A percentile compares a stretch with the other conserved stretches of the same genome.
Evolutionary conservation across 2,329 filamentous ascomycete genomes (phyloP).

Genomic region (Pseudogymnoascus sp.): DNA sequence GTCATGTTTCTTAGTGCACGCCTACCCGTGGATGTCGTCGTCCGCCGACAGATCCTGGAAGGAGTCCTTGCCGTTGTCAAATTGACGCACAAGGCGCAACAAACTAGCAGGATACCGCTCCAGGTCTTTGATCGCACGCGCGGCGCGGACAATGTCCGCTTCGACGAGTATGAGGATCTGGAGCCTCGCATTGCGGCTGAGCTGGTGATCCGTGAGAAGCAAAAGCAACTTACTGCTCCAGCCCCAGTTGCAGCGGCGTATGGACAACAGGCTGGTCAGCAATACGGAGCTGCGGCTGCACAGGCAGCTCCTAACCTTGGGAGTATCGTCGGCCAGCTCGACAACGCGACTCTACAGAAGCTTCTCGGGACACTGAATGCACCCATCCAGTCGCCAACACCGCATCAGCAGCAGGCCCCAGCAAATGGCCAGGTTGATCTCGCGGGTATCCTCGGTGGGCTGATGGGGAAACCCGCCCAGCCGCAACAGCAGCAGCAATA

Average conservation of each 20-base stretch:
- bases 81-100: constrained; percentile 63
- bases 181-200: constrained; percentile 73
- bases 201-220: constrained; percentile 67
- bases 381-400: constrained; percentile 18
- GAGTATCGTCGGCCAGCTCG: constrained; percentile 59
- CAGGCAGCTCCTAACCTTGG: constrained; percentile 46
- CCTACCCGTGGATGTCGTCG: constrained; percentile 68
- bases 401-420: constrained; percentile 20
- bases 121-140: constrained; percentile 77
- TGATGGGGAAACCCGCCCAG: constrained; percentile 17
- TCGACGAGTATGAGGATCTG: constrained; percentile 80
- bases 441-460: constrained; percentile 25
- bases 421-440: constrained; percentile 25
- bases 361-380: constrained; percentile 50
- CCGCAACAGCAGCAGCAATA: constrained; percentile 26
- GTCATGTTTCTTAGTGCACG: constrained; percentile 73
- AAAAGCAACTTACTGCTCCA: constrained; percentile 33
- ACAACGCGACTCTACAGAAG: constrained; percentile 63
- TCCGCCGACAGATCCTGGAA: constrained; percentile 78
- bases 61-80: constrained; percentile 81
- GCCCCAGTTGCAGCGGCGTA: constrained; percentile 27
- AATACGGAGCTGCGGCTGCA: constrained; percentile 29
- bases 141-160: constrained; percentile 68
- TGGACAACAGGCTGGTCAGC: constrained; percentile 28
- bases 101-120: constrained; percentile 65